Percentiles rank a stretch among this genome's conserved stretches.
These are phyloP conservation scores for Hericium erinaceus DNA, from an alignment of 768 basidiomycete genomes.

Conservation along the genomic window DNA sequence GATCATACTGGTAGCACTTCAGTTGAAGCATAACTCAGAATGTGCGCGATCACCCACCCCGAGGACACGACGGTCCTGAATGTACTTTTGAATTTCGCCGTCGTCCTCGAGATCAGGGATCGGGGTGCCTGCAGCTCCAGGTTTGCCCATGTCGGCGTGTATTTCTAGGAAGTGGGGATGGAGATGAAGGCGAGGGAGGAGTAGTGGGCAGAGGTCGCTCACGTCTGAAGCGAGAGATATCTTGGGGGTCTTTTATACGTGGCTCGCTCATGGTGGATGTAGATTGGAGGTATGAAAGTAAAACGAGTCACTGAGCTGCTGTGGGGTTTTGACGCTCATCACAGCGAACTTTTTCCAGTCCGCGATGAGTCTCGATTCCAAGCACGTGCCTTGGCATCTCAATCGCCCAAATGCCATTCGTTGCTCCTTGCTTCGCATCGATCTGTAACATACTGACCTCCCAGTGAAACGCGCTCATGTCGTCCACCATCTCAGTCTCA, in stretches of 20 bases:
- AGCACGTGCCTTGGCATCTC: not conserved
- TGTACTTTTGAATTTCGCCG: conserved; percentile 57
- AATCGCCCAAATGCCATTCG: not conserved
- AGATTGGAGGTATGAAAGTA: not conserved
- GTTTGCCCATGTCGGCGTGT: not conserved
- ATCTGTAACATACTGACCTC: not conserved
- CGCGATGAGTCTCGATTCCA: not conserved
- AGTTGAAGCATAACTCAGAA: not conserved
- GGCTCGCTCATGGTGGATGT: not conserved
- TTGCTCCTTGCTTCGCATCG: not conserved
- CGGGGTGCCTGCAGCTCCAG: conserved; percentile 27
- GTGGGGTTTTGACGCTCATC: not conserved
- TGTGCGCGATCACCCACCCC: conserved; percentile 41
- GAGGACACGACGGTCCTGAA: conserved; percentile 74
- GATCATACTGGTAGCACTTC: conserved; percentile 63
- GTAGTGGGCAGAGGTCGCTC: not conserved
- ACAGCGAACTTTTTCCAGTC: no score
- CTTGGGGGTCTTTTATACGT: not conserved
- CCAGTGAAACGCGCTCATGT: not conserved
- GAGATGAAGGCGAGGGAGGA: not conserved
- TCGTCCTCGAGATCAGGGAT: conserved; percentile 61
- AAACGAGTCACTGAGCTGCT: not conserved
- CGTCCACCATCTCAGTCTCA: conserved; percentile 2
- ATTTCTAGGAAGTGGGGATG: not conserved
- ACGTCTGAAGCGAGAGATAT: conserved; percentile 7